phyloP scores from a whole-genome alignment of 768 basidiomycete species.

The Leucosporidium yakuticum region DNA sequence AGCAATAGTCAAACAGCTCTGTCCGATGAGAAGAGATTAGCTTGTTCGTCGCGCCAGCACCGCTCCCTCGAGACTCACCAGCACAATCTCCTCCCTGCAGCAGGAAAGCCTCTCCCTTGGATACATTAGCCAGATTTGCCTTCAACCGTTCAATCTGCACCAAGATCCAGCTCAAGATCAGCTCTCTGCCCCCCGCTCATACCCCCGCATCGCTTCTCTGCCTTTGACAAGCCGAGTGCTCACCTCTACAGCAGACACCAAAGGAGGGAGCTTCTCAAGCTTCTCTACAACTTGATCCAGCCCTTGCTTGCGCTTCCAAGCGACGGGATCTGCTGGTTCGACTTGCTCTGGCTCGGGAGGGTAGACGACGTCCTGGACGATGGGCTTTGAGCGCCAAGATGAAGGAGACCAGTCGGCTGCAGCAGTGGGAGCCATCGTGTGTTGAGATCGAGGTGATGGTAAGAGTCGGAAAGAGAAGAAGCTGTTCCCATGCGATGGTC shows the following conservation, averaged over 20 bases:
- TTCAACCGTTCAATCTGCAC: constrained; percentile 41
- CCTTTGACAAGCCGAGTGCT: constrained; percentile 29
- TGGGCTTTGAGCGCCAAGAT: constrained; percentile 70
- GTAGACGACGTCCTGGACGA: constrained; percentile 59
- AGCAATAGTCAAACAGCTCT: constrained; percentile 31
- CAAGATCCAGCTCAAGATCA: not conserved
- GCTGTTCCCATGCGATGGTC: too few relatives aligned
- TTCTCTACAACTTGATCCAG: constrained; percentile 41
- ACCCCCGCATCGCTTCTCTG: not conserved
- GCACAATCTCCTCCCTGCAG: constrained; percentile 91
- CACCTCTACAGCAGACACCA: constrained; percentile 91
- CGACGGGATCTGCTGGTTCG: constrained; percentile 47
- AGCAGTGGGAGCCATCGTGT: too few relatives aligned
- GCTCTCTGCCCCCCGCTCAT: not conserved
- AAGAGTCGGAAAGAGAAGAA: too few relatives aligned
- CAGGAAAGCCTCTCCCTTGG: constrained; percentile 86
- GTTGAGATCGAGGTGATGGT: too few relatives aligned
- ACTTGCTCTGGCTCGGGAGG: not conserved
- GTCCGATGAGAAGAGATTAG: constrained; percentile 52
- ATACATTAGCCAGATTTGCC: constrained; percentile 48
- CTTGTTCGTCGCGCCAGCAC: constrained; percentile 67
- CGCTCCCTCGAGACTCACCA: constrained; percentile 56
- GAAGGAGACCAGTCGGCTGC: constrained; percentile 58
- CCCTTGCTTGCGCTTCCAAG: constrained; percentile 14
- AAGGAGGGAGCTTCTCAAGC: constrained; percentile 70